phyloP scores from a whole-genome alignment of 352 stramenopile genomes.

The Phytophthora fragariaefolia region DNA sequence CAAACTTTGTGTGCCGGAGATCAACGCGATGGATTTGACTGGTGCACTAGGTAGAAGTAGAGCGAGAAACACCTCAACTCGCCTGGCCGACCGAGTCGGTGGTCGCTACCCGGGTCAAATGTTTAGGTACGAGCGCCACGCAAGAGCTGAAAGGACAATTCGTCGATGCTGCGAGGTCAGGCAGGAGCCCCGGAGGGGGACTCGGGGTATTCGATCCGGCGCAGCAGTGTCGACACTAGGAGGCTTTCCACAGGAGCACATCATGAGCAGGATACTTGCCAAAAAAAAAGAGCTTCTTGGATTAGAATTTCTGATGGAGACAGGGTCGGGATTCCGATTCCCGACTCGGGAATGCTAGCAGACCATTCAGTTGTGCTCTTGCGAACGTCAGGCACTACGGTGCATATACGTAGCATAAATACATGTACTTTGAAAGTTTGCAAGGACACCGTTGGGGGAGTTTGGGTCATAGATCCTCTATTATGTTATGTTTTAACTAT shows the following conservation, averaged over 20 bases:
- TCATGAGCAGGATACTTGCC: constrained; percentile 3
- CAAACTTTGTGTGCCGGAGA: constrained; percentile 27
- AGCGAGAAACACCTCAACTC: constrained; percentile 14
- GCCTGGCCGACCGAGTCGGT: background rate
- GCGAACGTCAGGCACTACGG: constrained; percentile 3
- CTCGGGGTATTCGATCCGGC: background rate
- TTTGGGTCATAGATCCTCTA: too few relatives aligned
- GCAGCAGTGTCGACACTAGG: constrained; percentile 2
- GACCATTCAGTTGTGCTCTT: constrained; percentile 6
- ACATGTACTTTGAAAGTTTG: background rate
- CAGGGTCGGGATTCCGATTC: too few relatives aligned
- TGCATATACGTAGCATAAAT: background rate
- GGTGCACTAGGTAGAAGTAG: constrained; percentile 29
- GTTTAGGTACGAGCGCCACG: background rate
- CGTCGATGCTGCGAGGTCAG: constrained; percentile 11
- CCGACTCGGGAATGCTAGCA: constrained; percentile 10
- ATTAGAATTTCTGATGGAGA: constrained; percentile 15
- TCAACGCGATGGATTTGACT: constrained; percentile 23
- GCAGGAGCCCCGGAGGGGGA: constrained; percentile 8
- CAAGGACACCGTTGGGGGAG: background rate
- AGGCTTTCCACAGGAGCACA: constrained; percentile 31
- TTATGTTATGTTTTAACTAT: too few relatives aligned
- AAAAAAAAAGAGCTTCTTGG: constrained; percentile 20
- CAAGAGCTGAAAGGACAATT: constrained; percentile 4
- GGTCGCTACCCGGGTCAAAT: constrained; percentile 7